These are phyloP conservation scores for Coriolopsis trogii DNA, from an alignment of 1,284 basidiomycete genomes.

Conservation along the genomic window DNA sequence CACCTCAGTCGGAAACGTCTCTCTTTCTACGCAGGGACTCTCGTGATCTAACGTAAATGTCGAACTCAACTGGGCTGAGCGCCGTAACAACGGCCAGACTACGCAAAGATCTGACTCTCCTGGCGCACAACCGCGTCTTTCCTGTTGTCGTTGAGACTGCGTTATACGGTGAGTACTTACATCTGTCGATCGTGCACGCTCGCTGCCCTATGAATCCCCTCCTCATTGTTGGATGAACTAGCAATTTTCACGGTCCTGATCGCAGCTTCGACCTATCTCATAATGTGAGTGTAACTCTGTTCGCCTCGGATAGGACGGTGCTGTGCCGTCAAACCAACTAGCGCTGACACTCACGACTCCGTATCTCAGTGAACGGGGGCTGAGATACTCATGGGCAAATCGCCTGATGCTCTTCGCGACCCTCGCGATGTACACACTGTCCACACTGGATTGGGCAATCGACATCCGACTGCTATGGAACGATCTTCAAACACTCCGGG, in stretches of 20 bases:
- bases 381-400: slow-evolving; percentile 6
- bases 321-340: no score
- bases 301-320: neutral
- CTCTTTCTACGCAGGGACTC: no score
- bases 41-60: no score
- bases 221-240: neutral
- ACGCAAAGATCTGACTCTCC: slow-evolving; percentile 3
- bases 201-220: no score
- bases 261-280: slow-evolving; percentile 4
- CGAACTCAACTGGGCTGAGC: slow-evolving; percentile 1
- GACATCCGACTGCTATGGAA: slow-evolving; percentile 10
- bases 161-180: slow-evolving; percentile 5
- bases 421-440: slow-evolving; percentile 10
- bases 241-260: slow-evolving; percentile 14
- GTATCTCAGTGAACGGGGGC: slow-evolving; percentile 5
- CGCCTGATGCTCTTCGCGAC: slow-evolving; percentile 7
- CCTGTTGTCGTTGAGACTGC: slow-evolving; percentile 11
- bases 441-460: slow-evolving; percentile 15
- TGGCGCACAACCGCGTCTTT: slow-evolving; percentile 10
- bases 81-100: neutral
- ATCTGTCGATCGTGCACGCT: no score
- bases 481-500: slow-evolving; percentile 2
- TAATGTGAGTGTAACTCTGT: neutral
- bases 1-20: no score
- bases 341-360: no score